Conservation (phyloP, 225 moss, liverwort and hornwort genomes). For the Pleurozium schreberi region DNA sequence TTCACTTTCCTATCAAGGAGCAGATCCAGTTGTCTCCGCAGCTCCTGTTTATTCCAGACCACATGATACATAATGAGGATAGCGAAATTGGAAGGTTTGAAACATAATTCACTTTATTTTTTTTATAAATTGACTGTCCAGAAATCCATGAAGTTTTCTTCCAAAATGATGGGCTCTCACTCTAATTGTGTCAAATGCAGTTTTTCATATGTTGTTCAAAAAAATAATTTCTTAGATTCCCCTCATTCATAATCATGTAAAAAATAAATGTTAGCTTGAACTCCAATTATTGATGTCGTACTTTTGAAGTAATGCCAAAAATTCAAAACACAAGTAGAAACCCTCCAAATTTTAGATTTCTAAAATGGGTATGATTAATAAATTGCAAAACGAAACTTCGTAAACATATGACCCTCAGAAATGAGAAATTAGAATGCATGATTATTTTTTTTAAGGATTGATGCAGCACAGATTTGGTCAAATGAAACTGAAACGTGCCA, state of each 20-base stretch:
- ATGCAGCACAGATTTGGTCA: background rate
- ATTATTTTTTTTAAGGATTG: background rate
- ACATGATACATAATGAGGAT: background rate
- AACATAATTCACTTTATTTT: background rate
- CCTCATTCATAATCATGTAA: background rate
- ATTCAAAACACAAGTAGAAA: background rate
- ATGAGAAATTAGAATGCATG: background rate
- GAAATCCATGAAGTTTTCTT: background rate
- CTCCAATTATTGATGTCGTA: background rate
- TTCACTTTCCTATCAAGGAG: conserved; percentile 78
- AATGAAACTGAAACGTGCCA: background rate
- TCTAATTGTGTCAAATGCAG: background rate
- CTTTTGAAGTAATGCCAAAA: background rate
- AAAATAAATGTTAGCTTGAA: background rate
- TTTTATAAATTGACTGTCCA: background rate
- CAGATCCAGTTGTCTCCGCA: conserved; percentile 75
- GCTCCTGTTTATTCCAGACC: conserved; percentile 37
- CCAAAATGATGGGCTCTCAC: background rate
- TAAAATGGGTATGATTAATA: background rate
- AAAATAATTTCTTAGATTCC: background rate
- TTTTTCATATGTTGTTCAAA: background rate
- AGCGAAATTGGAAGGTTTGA: background rate
- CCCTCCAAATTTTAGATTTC: too few relatives aligned
- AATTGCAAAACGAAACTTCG: background rate
- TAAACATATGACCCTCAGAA: background rate